Evolutionary conservation across 1,139 yeast species (phyloP), one percentile per base, ranked within the genome.

Genomic region (Pichia cactophila): DNA sequence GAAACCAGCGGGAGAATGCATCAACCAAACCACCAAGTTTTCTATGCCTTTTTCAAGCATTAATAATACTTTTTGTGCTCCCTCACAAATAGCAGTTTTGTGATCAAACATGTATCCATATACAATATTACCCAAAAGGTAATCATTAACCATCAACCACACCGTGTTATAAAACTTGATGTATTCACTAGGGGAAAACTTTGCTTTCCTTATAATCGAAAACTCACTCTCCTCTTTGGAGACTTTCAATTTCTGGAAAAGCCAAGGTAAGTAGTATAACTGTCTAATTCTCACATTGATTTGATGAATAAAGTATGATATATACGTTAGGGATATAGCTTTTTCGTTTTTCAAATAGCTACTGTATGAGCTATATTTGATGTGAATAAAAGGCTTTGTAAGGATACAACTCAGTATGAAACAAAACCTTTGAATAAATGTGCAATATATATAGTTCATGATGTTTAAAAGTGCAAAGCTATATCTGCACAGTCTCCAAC

Each of bases 1-100:
- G 61, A 94, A 81, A 2, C 98, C 98, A 10, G 95, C 96, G 0
- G 98, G 98, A 63, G 92, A 86, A 56, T 78, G 78, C 69, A 90
- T 88, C 36, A 94, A 72, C 94, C 96, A 86, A 2, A 71, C 58
- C 12, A 90, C 80, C 33, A 84, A 66, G 11, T 54, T 60, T 2
- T 77, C 67, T 9, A 81, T 52, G 0, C 61, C 47, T 26, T 65
- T 61, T 42, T 74, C 72, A 41, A 80, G 63, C 33, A 67, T 60
- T 0, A 42, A 23, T 3, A 58, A 43, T 1, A 39, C 12, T 0
- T 28, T n/a, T 9, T 47, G 36, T 3, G 58, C 43, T 2, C 11
- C 20, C 28, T 12, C 20, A 28, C 20, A 16, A 11, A 40, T 28
- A 14, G 11, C 10, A 10, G 8, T 5, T 28, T n/a, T 28, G 33